Base-by-base conservation (phyloP, 139 green algal species). In the Tetratostichococcus sp. region DNA sequence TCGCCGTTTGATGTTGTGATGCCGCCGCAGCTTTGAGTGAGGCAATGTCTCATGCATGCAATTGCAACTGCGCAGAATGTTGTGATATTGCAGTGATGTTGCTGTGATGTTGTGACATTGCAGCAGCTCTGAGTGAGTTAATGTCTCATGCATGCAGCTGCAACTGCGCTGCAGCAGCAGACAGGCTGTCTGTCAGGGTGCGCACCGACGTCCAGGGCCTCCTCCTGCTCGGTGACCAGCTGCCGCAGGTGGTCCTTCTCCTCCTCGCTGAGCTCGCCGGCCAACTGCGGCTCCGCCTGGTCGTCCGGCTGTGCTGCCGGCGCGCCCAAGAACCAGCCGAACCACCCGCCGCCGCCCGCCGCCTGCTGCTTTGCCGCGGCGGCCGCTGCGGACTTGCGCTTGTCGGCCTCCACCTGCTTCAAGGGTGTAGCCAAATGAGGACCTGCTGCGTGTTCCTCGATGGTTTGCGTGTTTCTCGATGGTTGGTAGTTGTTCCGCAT, bases 161-260 rank as follows among this genome's bases (percentile, higher is more conserved):
- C n/a, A n/a, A n/a, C n/a, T n/a, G n/a, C n/a, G 19, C 19, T 8
- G 11, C 14, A 23, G 26, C 50, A 26, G 19, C 50, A 62, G 19
- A 4, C 50, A n/a, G n/a, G n/a, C n/a, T n/a, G n/a, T n/a, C n/a
- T n/a, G n/a, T n/a, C n/a, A n/a, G n/a, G n/a, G 26, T 25, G 35
- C 69, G 4, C 35, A 74, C 43, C 72, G 1, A 75, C 62, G 68
- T 73, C 35, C 4, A 89, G 30, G 25, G 79, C 80, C 30, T 82
- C 43, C 65, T 89, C 84, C 78, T 92, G 86, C 75, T 89, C 73
- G 23, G 75, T 43, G 62, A 95, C 75, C 50, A 97, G 77, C 75
- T 93, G 84, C 70, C 93, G 67, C 34, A 97, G 80, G 43, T 83
- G 84, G 23, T 59, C 65, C 83, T 91, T 94, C 74, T 97, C 92